Evolutionary conservation across 2,329 filamentous ascomycete genomes (phyloP), one percentile per base, ranked within the genome.

Genomic region (Cladosporium oxysporum): DNA sequence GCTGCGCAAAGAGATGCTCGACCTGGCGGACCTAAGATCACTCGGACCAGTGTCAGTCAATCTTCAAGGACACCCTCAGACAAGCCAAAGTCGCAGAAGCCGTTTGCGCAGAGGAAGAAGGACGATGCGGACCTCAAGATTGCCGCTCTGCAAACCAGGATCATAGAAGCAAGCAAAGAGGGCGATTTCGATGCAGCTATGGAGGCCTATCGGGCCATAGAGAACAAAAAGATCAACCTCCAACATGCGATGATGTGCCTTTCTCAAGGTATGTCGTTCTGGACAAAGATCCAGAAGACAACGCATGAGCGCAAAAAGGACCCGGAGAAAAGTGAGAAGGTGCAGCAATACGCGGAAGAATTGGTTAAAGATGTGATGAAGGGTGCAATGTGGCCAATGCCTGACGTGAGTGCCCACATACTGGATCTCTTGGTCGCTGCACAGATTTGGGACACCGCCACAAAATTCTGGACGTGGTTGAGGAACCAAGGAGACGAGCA

Each of bases 401-500:
- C 58, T 10, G 16, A 1, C 8, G 29, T 21, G n/a, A 50, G 44
- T 18, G 28, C 14, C 21, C 18, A 63, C 23, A 18, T 63, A 21
- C 35, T 63, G 26, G 10, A 31, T 11, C 28, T 21, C 29, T 35
- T 62, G 16, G 26, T 28, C 49, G 35, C 49, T 28, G 44, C 37
- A 8, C 37, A 33, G 2, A 21, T 35, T 26, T 82, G 76, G 66
- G 70, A 76, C 5, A 70, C 75, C 55, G 80, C 78, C 5, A 68
- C 72, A 28, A 70, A 73, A 2, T 82, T 84, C 67, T 86, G 83
- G 83, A 69, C 74, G 23, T 85, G 82, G 82, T 75, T 85, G 16
- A 68, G 75, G 28, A 65, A 71, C 4, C 79, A 83, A 68, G 77
- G 79, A 57, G 78, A 82, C 21, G 71, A 74, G 5, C 77, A 78